Evolutionary conservation across 1,139 yeast genomes (phyloP), one percentile per base, ranked within the genome.

Genomic region (Pichia sp.): DNA sequence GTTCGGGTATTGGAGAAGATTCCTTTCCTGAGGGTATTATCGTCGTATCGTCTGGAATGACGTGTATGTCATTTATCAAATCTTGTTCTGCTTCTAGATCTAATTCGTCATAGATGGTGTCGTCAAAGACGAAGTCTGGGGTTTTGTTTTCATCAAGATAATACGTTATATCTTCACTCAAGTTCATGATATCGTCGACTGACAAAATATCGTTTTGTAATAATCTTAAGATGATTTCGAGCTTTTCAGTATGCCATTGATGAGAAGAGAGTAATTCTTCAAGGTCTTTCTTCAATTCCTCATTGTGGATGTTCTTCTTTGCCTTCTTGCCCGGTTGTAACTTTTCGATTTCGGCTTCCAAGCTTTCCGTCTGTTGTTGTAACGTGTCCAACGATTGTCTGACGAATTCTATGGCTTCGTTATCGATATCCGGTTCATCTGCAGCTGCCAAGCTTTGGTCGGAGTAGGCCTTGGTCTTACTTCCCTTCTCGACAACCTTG

Each of bases 391-490:
- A 75, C 22, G 79, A 69, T 38, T 73, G 79, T 46, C 79, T 75
- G 8, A 85, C 69, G 61, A 82, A 85, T 52, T 75, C 78, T 46
- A 76, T 72, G 4, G 84, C 79, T 49, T 82, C 89, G 53, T 72
- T 70, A 57, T 71, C 71, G 58, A 83, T 83, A 54, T 79, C 81
- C 1, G 81, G 81, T 19, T 54, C 52, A 34, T 58, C 66, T 7
- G 51, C 48, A 28, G 55, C 58, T 34, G 66, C 65, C 50, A 76
- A 64, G 40, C 77, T 72, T 49, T 72, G 74, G 60, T 85, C 85
- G 11, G 89, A 82, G 58, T 83, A 85, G 39, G 87, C 91, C 61
- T 85, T 85, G 52, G 84, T 81, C 63, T 85, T 85, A 22, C 85
- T 78, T 17, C 83, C 81, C 59, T 83, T 84, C 59, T 85, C 94